Evolutionary conservation across 1,284 basidiomycete genomes (phyloP).

Genomic region (Malassezia cuniculi): DNA sequence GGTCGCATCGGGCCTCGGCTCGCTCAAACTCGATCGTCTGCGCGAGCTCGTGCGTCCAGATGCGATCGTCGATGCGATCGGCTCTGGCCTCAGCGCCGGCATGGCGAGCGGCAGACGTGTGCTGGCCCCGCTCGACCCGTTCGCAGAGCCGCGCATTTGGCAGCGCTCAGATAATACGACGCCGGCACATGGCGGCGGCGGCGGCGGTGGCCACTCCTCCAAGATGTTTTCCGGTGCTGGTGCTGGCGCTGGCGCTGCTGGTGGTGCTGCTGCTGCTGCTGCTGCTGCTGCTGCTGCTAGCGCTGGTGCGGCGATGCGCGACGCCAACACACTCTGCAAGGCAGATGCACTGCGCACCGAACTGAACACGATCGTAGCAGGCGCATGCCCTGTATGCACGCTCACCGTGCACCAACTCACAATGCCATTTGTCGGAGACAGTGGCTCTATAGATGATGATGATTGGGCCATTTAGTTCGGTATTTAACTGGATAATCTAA

Average conservation of each 20-base stretch:
- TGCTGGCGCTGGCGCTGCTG: background rate
- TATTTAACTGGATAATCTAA: background rate
- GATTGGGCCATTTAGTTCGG: conserved; percentile 25
- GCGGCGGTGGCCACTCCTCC: background rate
- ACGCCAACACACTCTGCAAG: background rate
- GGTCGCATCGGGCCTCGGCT: background rate
- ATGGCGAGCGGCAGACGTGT: conserved; percentile 29
- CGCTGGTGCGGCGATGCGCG: no score
- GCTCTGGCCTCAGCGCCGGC: conserved; percentile 29
- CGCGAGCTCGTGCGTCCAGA: conserved; percentile 38
- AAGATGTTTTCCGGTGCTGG: conserved; percentile 12
- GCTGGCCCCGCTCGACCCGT: conserved; percentile 32
- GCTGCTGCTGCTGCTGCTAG: conserved; percentile 4
- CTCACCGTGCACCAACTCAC: conserved; percentile 28
- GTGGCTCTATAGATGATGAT: conserved; percentile 17
- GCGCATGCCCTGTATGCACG: conserved; percentile 35
- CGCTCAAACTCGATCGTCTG: conserved; percentile 29
- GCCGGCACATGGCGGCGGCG: background rate
- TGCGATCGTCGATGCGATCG: conserved; percentile 37
- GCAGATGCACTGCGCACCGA: conserved; percentile 31
- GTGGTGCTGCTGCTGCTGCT: background rate
- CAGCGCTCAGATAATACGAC: no score
- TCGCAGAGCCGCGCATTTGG: conserved; percentile 19
- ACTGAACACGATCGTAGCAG: conserved; percentile 38
- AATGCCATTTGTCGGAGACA: conserved; percentile 23